A percentile compares a stretch with the other conserved stretches of the same genome.
phyloP scores from a whole-genome alignment of 441 rosid genomes.

The Theobroma grandiflorum region DNA sequence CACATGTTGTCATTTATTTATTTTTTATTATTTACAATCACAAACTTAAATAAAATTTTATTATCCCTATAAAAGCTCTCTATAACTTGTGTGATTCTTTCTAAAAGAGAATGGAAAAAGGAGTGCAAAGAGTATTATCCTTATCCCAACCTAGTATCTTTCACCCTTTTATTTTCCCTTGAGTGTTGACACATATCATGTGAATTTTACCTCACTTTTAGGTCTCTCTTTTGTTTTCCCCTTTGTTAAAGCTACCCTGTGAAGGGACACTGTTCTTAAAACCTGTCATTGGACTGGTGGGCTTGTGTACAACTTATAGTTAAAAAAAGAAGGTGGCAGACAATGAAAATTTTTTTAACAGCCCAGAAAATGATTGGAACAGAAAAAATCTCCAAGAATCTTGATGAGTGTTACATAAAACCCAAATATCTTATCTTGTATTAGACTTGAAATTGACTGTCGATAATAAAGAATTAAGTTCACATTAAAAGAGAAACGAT shows the following conservation, averaged over 20 bases:
- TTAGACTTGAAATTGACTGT: background rate
- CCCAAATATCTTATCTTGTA: constrained; percentile 15
- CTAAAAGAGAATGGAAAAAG: background rate
- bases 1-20: no score
- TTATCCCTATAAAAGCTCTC: no score
- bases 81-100: no score
- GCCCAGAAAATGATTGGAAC: background rate
- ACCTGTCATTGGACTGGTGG: background rate
- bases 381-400: constrained; percentile 4
- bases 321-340: background rate
- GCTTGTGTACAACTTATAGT: constrained; percentile 9
- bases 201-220: constrained; percentile 28
- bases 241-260: constrained; percentile 16
- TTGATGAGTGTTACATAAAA: background rate
- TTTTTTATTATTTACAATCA: no score
- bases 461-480: background rate
- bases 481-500: background rate
- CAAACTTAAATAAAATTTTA: no score
- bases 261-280: background rate
- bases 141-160: constrained; percentile 19
- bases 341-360: background rate
- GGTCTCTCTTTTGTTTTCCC: background rate
- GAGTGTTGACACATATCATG: constrained; percentile 32
- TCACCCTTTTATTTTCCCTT: constrained; percentile 19
- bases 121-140: background rate